Percentiles rank a stretch among this genome's conserved stretches.
Conservation (phyloP, 2,329 filamentous ascomycete genomes). For the Berkeleyomyces basicola region DNA sequence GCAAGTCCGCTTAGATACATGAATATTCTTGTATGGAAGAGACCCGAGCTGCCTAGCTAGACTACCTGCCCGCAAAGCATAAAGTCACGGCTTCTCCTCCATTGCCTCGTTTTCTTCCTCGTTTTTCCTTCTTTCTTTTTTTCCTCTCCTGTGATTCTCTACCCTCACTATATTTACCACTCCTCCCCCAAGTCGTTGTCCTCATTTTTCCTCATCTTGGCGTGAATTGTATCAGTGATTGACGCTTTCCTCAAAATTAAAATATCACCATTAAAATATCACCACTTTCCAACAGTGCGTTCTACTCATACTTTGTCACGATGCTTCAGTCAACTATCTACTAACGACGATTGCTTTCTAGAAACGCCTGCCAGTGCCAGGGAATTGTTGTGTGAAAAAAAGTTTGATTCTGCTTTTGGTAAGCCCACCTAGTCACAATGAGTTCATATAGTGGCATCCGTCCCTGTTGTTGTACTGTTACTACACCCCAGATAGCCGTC, state of each 20-base stretch:
- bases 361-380: neutral
- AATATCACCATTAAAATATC: neutral
- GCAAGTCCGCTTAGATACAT: neutral
- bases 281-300: neutral
- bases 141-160: neutral
- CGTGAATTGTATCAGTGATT: neutral
- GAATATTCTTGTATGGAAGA: neutral
- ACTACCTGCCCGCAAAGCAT: neutral
- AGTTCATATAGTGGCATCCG: neutral
- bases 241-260: neutral
- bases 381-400: neutral
- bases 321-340: neutral
- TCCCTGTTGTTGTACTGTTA: neutral
- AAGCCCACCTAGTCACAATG: neutral
- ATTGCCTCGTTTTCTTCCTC: neutral
- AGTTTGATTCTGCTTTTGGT: neutral
- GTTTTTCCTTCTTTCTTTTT: neutral
- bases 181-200: neutral
- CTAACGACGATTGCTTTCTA: neutral
- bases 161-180: neutral
- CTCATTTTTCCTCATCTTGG: neutral
- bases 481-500: neutral
- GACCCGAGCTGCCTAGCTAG: neutral
- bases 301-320: neutral
- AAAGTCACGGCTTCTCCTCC: conserved; percentile 3